These are phyloP conservation scores for Starmerella stigmatis DNA, from an alignment of 805 yeast species.

Conservation along the genomic window DNA sequence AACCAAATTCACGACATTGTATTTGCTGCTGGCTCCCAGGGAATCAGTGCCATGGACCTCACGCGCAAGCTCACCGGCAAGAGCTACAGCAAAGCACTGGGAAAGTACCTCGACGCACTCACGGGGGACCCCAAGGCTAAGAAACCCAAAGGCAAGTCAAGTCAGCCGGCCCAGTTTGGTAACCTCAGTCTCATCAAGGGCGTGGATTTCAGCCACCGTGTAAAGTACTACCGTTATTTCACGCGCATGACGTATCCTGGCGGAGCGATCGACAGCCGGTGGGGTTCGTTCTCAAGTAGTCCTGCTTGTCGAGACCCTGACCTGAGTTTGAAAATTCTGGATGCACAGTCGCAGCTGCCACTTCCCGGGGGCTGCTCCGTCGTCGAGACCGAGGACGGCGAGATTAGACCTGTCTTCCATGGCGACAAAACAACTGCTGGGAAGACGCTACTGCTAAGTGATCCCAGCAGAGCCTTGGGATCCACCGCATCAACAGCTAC, in stretches of 20 bases:
- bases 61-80: constrained; percentile 44
- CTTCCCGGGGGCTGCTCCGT: constrained; percentile 16
- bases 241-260: constrained; percentile 31
- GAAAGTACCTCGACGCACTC: constrained; percentile 42
- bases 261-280: not conserved
- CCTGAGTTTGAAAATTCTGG: constrained; percentile 10
- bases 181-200: constrained; percentile 44
- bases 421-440: constrained; percentile 21
- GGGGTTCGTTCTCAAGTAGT: not conserved
- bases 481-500: not conserved
- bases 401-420: constrained; percentile 22
- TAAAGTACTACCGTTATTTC: constrained; percentile 58
- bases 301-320: not conserved
- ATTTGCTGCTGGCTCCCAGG: constrained; percentile 35
- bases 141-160: not conserved
- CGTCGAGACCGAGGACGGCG: constrained; percentile 10
- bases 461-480: not conserved
- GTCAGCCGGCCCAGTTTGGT: constrained; percentile 22
- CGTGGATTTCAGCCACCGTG: constrained; percentile 63
- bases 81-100: constrained; percentile 42
- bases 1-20: constrained; percentile 51
- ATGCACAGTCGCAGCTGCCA: not conserved
- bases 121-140: constrained; percentile 28
- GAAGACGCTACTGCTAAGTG: constrained; percentile 10
- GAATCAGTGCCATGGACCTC: constrained; percentile 52